Evolutionary conservation across 2,329 filamentous ascomycete species (phyloP).

Genomic region (Fusarium algeriense): DNA sequence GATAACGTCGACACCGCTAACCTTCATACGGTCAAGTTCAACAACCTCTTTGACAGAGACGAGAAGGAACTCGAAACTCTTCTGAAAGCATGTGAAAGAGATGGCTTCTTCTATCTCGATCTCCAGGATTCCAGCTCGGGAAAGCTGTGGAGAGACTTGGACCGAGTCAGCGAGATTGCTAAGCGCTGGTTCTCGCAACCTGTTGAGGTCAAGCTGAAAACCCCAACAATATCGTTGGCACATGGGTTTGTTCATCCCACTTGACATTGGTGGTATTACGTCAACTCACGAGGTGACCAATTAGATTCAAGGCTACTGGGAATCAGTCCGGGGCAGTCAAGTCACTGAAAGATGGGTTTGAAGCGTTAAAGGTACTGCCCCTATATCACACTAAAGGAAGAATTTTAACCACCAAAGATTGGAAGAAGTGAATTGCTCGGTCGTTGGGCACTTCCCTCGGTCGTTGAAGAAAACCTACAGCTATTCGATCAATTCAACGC

Average conservation of each 20-base stretch:
- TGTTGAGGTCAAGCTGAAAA: slow-evolving; percentile 14
- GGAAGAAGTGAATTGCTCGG: slow-evolving; percentile 9
- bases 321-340: slow-evolving; percentile 19
- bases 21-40: slow-evolving; percentile 2
- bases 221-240: slow-evolving; percentile 22
- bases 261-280: not conserved
- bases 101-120: slow-evolving; percentile 29
- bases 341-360: slow-evolving; percentile 8
- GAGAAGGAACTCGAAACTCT: not conserved
- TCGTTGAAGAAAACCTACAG: slow-evolving; percentile 5
- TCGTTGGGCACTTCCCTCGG: slow-evolving; percentile 12
- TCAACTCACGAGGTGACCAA: not conserved
- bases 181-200: slow-evolving; percentile 19
- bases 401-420: not conserved
- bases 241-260: not conserved
- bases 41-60: slow-evolving; percentile 9
- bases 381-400: too few species aligned
- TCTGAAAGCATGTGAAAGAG: slow-evolving; percentile 9
- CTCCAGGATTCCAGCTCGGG: slow-evolving; percentile 3
- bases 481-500: slow-evolving; percentile 18
- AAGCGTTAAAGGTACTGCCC: slow-evolving; percentile 14
- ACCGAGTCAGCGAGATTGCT: not conserved
- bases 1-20: not conserved
- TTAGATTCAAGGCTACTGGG: slow-evolving; percentile 18
- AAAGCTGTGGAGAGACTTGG: slow-evolving; percentile 12